Conservation (phyloP, 1,284 basidiomycete genomes). For the Takashimella koratensis region DNA sequence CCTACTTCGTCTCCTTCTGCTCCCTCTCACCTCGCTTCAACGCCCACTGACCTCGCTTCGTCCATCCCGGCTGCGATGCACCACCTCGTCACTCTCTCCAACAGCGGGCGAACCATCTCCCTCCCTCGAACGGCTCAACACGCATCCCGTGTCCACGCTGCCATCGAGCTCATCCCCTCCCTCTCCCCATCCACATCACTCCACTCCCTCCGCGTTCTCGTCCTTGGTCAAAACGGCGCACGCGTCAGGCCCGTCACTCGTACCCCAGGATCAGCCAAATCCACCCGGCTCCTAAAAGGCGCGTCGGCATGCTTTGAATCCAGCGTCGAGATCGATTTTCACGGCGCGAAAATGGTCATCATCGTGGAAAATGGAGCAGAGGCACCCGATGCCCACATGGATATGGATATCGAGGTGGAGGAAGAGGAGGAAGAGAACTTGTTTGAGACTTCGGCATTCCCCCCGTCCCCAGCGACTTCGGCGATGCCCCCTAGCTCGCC, state of each 20-base stretch:
- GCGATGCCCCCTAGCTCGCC: not conserved
- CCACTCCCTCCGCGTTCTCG: slow-evolving; percentile 28
- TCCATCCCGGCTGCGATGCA: not conserved
- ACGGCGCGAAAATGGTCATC: slow-evolving; percentile 32
- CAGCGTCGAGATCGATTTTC: slow-evolving; percentile 38
- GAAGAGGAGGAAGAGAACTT: slow-evolving; percentile 5
- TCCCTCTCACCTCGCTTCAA: not conserved
- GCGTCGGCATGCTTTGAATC: slow-evolving; percentile 6
- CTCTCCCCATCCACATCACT: not conserved
- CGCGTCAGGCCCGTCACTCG: slow-evolving; percentile 15
- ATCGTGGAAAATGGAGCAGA: slow-evolving; percentile 4
- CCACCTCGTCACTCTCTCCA: slow-evolving; percentile 7
- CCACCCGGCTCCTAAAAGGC: slow-evolving; percentile 9
- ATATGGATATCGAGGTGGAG: slow-evolving; percentile 10
- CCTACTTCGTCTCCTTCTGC: not conserved
- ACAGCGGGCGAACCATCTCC: slow-evolving; percentile 23
- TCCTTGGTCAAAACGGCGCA: slow-evolving; percentile 48
- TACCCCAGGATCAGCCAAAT: not conserved
- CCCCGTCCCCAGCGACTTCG: not conserved
- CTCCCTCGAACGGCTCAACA: slow-evolving; percentile 40
- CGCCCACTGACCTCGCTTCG: too few species aligned
- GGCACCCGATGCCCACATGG: slow-evolving; percentile 1
- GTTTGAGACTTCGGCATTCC: not conserved
- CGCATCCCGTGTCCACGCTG: slow-evolving; percentile 42
- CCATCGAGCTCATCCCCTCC: slow-evolving; percentile 26